These are phyloP conservation scores for Aspergillus baeticus DNA, from an alignment of 495 filamentous ascomycete species.

Conservation along the genomic window DNA sequence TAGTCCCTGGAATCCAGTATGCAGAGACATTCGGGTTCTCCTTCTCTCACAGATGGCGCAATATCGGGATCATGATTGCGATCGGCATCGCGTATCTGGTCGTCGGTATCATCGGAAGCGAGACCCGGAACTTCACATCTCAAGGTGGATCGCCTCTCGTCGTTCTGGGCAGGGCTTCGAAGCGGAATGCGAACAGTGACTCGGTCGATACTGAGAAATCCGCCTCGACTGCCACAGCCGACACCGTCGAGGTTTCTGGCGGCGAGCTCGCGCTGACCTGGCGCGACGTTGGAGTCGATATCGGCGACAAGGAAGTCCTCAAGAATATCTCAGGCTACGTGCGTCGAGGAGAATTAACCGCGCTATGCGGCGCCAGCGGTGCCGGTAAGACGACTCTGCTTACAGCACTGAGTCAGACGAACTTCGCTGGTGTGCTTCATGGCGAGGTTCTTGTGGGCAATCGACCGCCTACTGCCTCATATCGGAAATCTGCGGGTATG, in stretches of 20 bases:
- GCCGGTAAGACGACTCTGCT: slow-evolving; percentile 61
- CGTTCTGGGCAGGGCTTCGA: not conserved
- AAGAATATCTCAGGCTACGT: slow-evolving; percentile 85
- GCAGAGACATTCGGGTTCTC: not conserved
- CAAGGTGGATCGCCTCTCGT: not conserved
- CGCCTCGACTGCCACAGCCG: not conserved
- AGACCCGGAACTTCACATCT: not conserved
- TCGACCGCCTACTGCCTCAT: slow-evolving; percentile 25
- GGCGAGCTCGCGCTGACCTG: not conserved
- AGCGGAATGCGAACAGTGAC: not conserved
- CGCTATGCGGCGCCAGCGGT: slow-evolving; percentile 63
- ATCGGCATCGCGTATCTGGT: slow-evolving; percentile 1
- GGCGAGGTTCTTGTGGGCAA: slow-evolving; percentile 2
- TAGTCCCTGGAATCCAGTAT: slow-evolving; percentile 1
- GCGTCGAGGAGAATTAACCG: slow-evolving; percentile 74
- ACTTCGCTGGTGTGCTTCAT: not conserved
- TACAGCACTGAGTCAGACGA: slow-evolving; percentile 10
- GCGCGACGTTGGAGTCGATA: slow-evolving; percentile 4
- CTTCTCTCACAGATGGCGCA: not conserved
- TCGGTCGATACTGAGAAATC: not conserved
- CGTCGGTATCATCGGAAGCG: not conserved
- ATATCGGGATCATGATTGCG: slow-evolving; percentile 7
- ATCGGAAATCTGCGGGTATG: slow-evolving; percentile 52
- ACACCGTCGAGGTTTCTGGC: not conserved
- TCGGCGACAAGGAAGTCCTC: slow-evolving; percentile 47